These are phyloP conservation scores for Suillus placidus DNA, from an alignment of 768 basidiomycete genomes.

Conservation along the genomic window DNA sequence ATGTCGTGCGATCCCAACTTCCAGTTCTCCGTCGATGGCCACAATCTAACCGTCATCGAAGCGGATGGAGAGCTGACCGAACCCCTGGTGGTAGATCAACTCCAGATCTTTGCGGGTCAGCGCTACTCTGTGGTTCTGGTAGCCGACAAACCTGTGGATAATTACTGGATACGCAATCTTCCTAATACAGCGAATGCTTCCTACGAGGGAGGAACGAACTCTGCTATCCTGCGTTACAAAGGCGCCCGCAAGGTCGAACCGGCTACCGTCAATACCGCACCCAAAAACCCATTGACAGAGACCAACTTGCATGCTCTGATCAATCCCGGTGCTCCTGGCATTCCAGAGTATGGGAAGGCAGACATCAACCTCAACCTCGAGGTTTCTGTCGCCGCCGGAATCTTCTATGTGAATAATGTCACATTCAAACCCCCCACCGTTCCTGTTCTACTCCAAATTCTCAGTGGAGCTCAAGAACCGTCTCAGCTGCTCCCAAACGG, in stretches of 20 bases:
- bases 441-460: constrained; percentile 46
- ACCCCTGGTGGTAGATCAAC: constrained; percentile 40
- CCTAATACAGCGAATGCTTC: constrained; percentile 27
- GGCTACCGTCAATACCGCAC: constrained; percentile 7
- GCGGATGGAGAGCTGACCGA: constrained; percentile 38
- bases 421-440: constrained; percentile 21
- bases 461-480: constrained; percentile 38
- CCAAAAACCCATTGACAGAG: constrained; percentile 7
- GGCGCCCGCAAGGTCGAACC: constrained; percentile 37
- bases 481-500: constrained; percentile 40
- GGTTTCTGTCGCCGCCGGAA: constrained; percentile 12
- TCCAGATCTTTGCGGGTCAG: constrained; percentile 41
- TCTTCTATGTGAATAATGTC: not conserved
- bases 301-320: constrained; percentile 21
- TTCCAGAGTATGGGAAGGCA: constrained; percentile 27
- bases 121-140: constrained; percentile 33
- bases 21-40: constrained; percentile 42
- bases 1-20: constrained; percentile 45
- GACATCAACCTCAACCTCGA: constrained; percentile 22
- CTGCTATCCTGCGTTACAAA: constrained; percentile 43
- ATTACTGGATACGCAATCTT: constrained; percentile 43
- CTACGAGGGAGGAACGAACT: constrained; percentile 35
- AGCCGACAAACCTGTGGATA: constrained; percentile 36
- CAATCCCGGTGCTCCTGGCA: constrained; percentile 27
- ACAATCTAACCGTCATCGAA: constrained; percentile 46